These are phyloP conservation scores for Xylaria venustula DNA, from an alignment of 495 filamentous ascomycete species.

Conservation along the genomic window DNA sequence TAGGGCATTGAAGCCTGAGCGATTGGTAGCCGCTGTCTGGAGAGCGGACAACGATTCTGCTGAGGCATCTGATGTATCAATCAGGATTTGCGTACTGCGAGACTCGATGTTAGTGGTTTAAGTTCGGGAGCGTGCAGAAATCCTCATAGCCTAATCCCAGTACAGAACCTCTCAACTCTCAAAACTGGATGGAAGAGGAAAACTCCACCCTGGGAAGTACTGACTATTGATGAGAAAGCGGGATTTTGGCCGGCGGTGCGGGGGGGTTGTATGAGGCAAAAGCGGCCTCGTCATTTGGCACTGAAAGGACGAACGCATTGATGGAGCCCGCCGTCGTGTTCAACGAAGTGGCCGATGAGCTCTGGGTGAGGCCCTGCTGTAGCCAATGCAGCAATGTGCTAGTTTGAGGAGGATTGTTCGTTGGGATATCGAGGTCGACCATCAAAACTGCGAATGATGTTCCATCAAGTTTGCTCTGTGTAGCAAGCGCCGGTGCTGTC, in stretches of 20 bases:
- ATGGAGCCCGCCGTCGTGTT: slow-evolving; percentile 29
- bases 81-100: slow-evolving; percentile 32
- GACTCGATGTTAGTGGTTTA: background rate
- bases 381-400: slow-evolving; percentile 41
- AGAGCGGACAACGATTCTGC: slow-evolving; percentile 23
- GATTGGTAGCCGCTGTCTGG: slow-evolving; percentile 27
- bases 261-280: slow-evolving; percentile 36
- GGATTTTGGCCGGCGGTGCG: slow-evolving; percentile 38
- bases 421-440: slow-evolving; percentile 47
- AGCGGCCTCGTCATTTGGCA: slow-evolving; percentile 22
- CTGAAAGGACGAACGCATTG: slow-evolving; percentile 34
- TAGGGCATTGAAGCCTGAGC: slow-evolving; percentile 30
- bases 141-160: background rate
- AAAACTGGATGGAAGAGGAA: background rate
- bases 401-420: slow-evolving; percentile 33
- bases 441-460: slow-evolving; percentile 36
- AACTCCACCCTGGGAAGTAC: background rate
- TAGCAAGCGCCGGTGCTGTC: slow-evolving; percentile 29
- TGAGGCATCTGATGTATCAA: slow-evolving; percentile 36
- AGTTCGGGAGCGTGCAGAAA: background rate
- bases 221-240: slow-evolving; percentile 41
- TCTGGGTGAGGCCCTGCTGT: slow-evolving; percentile 39
- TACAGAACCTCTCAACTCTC: background rate
- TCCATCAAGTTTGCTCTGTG: slow-evolving; percentile 31
- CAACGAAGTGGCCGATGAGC: slow-evolving; percentile 25